These are phyloP conservation scores for Pseudopithomyces chartarum DNA, from an alignment of 2,329 filamentous ascomycete species.

Conservation along the genomic window DNA sequence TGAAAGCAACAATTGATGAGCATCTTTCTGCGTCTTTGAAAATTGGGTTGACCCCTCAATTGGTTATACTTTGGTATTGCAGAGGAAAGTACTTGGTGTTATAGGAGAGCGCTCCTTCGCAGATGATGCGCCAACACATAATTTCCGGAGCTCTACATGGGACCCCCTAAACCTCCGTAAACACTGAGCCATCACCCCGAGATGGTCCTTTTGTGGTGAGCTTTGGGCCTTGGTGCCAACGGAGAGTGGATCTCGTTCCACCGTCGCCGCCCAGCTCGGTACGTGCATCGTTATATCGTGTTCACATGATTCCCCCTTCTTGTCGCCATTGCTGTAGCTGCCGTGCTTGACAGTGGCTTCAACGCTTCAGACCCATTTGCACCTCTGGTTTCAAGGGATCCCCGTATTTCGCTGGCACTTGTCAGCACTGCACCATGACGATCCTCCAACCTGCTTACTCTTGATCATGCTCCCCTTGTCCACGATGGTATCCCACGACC, in stretches of 20 bases:
- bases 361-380: slow-evolving; percentile 31
- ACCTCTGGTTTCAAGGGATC: slow-evolving; percentile 41
- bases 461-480: slow-evolving; percentile 41
- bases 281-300: neutral
- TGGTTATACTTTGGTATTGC: no score
- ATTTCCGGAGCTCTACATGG: neutral
- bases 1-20: neutral
- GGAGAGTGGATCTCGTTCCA: no score
- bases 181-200: no score
- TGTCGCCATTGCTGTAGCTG: no score
- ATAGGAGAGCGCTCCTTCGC: neutral
- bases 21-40: neutral
- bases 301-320: neutral
- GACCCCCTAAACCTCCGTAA: no score
- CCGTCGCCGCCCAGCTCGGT: no score
- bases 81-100: neutral
- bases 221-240: no score
- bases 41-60: no score
- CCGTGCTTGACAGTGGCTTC: slow-evolving; percentile 11
- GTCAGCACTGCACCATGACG: slow-evolving; percentile 16
- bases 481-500: slow-evolving; percentile 41
- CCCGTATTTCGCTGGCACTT: slow-evolving; percentile 36
- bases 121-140: neutral
- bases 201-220: no score
- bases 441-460: slow-evolving; percentile 20